Evolutionary conservation across 805 yeast genomes (phyloP).

Genomic region (Starmerella etchellsii): DNA sequence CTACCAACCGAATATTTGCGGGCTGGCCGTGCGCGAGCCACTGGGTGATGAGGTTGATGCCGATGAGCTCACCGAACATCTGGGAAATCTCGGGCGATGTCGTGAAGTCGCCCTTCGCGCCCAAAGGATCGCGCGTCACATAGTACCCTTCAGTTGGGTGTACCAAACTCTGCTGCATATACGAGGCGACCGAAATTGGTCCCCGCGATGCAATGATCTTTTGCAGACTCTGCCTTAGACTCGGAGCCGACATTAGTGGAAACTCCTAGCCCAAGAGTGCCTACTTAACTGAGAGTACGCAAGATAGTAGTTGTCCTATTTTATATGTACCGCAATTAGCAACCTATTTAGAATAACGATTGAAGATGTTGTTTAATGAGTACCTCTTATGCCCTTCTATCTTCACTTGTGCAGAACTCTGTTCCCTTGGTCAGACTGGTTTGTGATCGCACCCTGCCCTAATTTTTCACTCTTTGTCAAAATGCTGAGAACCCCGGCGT

Average conservation of each 20-base stretch:
- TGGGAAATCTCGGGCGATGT: conserved; percentile 83
- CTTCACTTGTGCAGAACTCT: no score
- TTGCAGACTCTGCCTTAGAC: conserved; percentile 13
- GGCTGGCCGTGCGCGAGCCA: conserved; percentile 51
- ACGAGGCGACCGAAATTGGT: conserved; percentile 58
- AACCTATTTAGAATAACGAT: no score
- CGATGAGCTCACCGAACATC: conserved; percentile 75
- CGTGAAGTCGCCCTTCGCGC: conserved; percentile 56
- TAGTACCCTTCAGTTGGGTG: conserved; percentile 71
- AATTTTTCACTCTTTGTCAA: no score
- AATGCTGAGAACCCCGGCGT: neutral
- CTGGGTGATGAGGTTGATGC: conserved; percentile 44
- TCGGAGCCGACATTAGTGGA: neutral
- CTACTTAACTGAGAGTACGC: no score
- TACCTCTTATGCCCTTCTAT: no score
- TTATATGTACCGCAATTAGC: no score
- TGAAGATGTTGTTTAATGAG: no score
- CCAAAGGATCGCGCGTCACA: conserved; percentile 63
- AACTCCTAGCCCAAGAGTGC: no score
- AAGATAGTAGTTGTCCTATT: no score
- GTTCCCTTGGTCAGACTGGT: no score
- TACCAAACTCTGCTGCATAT: conserved; percentile 69
- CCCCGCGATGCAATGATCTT: conserved; percentile 43
- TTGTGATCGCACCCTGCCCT: no score
- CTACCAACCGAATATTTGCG: conserved; percentile 41